Evolutionary conservation across 176 grass and related monocot genomes (phyloP).

Genomic region (Eragrostis curvula): DNA sequence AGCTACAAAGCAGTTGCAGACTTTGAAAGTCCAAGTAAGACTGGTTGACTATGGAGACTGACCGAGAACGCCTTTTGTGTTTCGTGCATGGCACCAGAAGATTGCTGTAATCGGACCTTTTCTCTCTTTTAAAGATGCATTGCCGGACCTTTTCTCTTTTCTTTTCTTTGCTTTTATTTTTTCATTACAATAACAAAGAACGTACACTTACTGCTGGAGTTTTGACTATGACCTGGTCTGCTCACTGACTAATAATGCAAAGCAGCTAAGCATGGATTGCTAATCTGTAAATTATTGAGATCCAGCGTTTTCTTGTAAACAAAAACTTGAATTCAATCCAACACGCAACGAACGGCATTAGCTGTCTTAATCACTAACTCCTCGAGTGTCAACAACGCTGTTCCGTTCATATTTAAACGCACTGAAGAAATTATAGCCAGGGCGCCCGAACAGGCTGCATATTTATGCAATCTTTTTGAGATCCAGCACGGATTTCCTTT

Average conservation of each 20-base stretch:
- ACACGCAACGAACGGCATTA: not conserved
- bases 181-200: not conserved
- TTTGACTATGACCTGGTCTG: not conserved
- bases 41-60: constrained; percentile 8
- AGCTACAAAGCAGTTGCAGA: not conserved
- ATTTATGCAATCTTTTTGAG: not conserved
- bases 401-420: not conserved
- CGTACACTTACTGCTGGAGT: not conserved
- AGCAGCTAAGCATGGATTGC: not conserved
- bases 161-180: too few relatives aligned
- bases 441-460: too few relatives aligned
- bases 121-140: not conserved
- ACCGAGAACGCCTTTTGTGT: constrained; percentile 2
- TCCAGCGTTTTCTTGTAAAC: not conserved
- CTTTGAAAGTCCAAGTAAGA: constrained; percentile 38
- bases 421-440: too few relatives aligned
- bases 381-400: not conserved
- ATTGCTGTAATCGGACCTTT: too few relatives aligned
- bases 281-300: not conserved
- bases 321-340: not conserved
- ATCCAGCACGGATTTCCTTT: constrained; percentile 18
- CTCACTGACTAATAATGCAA: not conserved
- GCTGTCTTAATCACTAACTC: not conserved
- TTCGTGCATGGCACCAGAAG: constrained; percentile 19
- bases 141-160: not conserved